These are phyloP conservation scores for Moesziomyces sp. DNA, from an alignment of 1,284 basidiomycete species.

Conservation along the genomic window DNA sequence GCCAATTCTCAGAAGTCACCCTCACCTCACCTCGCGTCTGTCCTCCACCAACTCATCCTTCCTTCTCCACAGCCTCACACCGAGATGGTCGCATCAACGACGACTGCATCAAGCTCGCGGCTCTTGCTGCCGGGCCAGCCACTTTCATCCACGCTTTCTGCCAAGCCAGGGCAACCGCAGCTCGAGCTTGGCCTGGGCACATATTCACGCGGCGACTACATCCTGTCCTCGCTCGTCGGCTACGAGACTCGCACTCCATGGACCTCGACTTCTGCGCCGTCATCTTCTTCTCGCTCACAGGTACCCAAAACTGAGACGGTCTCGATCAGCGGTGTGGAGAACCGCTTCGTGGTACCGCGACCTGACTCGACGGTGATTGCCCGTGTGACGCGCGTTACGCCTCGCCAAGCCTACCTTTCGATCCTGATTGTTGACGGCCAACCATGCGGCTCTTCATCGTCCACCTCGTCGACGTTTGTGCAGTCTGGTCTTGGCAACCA, in stretches of 20 bases:
- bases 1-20: neutral
- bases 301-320: conserved; percentile 7
- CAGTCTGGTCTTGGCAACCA: conserved; percentile 57
- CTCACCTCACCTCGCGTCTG: neutral
- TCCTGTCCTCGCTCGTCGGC: conserved; percentile 59
- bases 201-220: conserved; percentile 48
- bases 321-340: conserved; percentile 31
- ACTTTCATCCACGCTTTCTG: conserved; percentile 14
- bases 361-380: conserved; percentile 73
- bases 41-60: neutral
- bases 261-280: neutral
- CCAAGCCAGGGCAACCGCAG: conserved; percentile 4
- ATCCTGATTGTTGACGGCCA: conserved; percentile 89
- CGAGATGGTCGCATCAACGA: conserved; percentile 17
- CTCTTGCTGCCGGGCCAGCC: conserved; percentile 56
- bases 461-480: conserved; percentile 24
- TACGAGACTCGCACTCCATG: conserved; percentile 22
- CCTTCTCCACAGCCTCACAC: conserved; percentile 1
- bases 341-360: conserved; percentile 52
- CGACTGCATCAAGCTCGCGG: conserved; percentile 8
- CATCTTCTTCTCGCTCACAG: neutral
- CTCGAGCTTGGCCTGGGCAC: conserved; percentile 52
- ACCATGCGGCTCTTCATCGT: conserved; percentile 70
- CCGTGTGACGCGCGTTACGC: conserved; percentile 84
- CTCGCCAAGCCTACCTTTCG: conserved; percentile 84